A percentile compares a stretch with the other conserved stretches of the same genome.
Conservation (phyloP, 2,329 filamentous ascomycete genomes). For the Cladosporium austrohemisphaericum region DNA sequence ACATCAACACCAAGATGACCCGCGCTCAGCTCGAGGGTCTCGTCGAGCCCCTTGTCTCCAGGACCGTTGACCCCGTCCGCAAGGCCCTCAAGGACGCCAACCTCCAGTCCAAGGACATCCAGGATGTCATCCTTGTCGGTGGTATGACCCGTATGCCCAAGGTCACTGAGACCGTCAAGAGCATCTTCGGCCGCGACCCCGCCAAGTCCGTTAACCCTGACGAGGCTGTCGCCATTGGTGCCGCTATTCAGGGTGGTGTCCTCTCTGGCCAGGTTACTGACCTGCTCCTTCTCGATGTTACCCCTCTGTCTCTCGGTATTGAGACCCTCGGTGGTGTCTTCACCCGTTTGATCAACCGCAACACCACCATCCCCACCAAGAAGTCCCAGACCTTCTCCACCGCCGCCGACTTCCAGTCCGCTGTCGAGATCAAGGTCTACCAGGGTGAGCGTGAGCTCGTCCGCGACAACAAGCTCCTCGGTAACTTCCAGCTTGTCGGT, state of each 20-base stretch:
- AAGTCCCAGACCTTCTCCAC: slow-evolving; percentile 99
- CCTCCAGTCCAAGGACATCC: slow-evolving; percentile 86
- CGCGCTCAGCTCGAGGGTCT: slow-evolving; percentile 90
- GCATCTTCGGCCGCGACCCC: slow-evolving; percentile 91
- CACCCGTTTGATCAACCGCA: slow-evolving; percentile 96
- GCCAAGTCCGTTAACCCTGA: slow-evolving; percentile 99
- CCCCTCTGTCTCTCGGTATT: slow-evolving; percentile 93
- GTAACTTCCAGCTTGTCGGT: slow-evolving; percentile 98
- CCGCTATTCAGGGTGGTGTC: slow-evolving; percentile 94
- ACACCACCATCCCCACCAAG: slow-evolving; percentile 99
- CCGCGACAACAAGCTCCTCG: slow-evolving; percentile 95
- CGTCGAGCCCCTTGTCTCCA: slow-evolving; percentile 81
- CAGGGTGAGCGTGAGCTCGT: slow-evolving; percentile 99
- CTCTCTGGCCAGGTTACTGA: slow-evolving; percentile 96
- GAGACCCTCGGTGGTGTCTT: slow-evolving; percentile 98
- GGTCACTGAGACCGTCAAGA: slow-evolving; percentile 93
- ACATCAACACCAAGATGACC: slow-evolving; percentile 95
- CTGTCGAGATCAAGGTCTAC: slow-evolving; percentile 99
- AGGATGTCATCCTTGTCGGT: slow-evolving; percentile 96
- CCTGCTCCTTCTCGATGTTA: slow-evolving; percentile 90
- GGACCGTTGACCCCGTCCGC: slow-evolving; percentile 86
- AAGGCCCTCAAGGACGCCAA: slow-evolving; percentile 96
- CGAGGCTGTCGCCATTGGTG: slow-evolving; percentile 96
- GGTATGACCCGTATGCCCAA: slow-evolving; percentile 99
- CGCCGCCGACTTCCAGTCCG: slow-evolving; percentile 95